Evolutionary conservation across 176 grass and related monocot species (phyloP).

Genomic region (Eragrostis curvula): DNA sequence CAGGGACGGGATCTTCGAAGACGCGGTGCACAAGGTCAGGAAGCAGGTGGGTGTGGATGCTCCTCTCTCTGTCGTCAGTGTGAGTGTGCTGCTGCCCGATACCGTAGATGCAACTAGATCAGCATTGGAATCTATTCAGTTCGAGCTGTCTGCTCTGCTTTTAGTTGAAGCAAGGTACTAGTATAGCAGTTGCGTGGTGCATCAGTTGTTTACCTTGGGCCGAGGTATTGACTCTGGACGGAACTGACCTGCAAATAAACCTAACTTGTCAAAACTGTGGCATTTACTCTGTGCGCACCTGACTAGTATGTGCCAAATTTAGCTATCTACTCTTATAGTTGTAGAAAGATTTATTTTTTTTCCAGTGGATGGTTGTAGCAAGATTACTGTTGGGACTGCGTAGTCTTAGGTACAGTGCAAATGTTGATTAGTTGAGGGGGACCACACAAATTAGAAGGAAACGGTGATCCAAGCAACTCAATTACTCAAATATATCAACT

Average conservation of each 20-base stretch:
- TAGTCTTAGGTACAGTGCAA: neutral
- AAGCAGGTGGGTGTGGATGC: conserved; percentile 71
- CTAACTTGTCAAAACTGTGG: neutral
- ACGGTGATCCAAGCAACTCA: neutral
- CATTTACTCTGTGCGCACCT: neutral
- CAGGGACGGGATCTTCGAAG: conserved; percentile 61
- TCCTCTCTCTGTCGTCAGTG: neutral
- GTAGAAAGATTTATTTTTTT: neutral
- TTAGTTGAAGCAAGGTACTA: neutral
- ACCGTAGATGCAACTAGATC: conserved; percentile 26
- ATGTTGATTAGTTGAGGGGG: too few relatives aligned
- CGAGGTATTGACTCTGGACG: too few relatives aligned
- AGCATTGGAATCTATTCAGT: neutral
- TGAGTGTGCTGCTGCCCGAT: neutral
- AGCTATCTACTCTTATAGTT: neutral
- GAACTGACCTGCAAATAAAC: neutral
- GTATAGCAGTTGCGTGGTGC: neutral
- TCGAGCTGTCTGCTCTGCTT: neutral
- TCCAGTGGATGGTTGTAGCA: neutral
- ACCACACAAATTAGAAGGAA: neutral
- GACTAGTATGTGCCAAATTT: neutral
- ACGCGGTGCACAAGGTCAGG: conserved; percentile 79
- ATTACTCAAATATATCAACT: neutral
- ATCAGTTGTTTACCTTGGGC: neutral
- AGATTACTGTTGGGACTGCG: neutral